Evolutionary conservation across 805 yeast species (phyloP).

Genomic region (Zygosaccharomyces rouxii): DNA sequence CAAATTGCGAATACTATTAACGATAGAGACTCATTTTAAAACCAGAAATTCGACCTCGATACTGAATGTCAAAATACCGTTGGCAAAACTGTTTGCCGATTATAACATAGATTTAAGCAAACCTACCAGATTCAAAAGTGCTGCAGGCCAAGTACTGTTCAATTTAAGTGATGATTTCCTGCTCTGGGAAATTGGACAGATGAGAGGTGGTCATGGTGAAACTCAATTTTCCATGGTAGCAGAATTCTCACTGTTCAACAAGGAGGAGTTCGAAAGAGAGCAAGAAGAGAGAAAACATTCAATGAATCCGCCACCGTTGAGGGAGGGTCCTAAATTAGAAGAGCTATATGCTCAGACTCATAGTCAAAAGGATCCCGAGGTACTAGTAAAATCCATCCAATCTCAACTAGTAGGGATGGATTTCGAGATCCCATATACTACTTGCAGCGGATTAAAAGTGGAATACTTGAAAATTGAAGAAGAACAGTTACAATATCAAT

Average conservation of each 20-base stretch:
- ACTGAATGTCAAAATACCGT: slow-evolving; percentile 32
- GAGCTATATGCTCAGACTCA: slow-evolving; percentile 34
- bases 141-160: slow-evolving; percentile 65
- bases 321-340: slow-evolving; percentile 33
- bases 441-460: slow-evolving; percentile 63
- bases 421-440: slow-evolving; percentile 60
- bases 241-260: slow-evolving; percentile 40
- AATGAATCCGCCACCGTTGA: slow-evolving; percentile 38
- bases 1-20: slow-evolving; percentile 23
- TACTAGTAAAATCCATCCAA: slow-evolving; percentile 16
- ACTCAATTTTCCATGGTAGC: slow-evolving; percentile 48
- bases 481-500: slow-evolving; percentile 53
- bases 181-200: slow-evolving; percentile 64
- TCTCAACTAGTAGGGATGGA: slow-evolving; percentile 40
- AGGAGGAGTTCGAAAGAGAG: slow-evolving; percentile 22
- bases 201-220: slow-evolving; percentile 55
- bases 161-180: slow-evolving; percentile 66
- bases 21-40: slow-evolving; percentile 34
- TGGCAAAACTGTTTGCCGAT: slow-evolving; percentile 33
- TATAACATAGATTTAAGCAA: slow-evolving; percentile 42
- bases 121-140: slow-evolving; percentile 64
- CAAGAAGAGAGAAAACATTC: slow-evolving; percentile 28
- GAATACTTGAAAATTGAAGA: slow-evolving; percentile 66
- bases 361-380: slow-evolving; percentile 12
- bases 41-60: slow-evolving; percentile 35